Conservation (phyloP, 495 filamentous ascomycete genomes). For the Neurospora sp. region DNA sequence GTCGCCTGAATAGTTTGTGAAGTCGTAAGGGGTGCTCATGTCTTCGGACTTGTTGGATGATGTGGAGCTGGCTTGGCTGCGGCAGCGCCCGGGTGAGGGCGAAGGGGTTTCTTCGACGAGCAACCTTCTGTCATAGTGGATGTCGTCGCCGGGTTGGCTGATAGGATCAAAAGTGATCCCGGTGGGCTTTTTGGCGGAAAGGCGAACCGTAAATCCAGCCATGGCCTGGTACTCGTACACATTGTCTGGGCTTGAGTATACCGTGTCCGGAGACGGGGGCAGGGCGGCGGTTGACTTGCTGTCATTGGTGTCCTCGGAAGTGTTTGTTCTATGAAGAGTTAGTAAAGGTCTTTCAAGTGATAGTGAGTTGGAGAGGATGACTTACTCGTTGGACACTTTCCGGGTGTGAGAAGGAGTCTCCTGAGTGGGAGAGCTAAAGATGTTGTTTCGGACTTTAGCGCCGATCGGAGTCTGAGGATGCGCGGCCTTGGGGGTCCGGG, state of each 20-base stretch:
- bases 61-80: neutral
- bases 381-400: neutral
- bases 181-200: neutral
- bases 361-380: neutral
- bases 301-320: accelerated
- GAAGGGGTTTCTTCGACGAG: neutral
- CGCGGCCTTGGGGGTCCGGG: neutral
- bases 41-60: accelerated
- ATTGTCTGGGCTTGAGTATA: accelerated
- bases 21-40: neutral
- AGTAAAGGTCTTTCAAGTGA: neutral
- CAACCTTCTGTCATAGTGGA: neutral
- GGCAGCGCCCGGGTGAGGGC: accelerated
- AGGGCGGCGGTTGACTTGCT: neutral
- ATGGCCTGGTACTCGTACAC: neutral
- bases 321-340: neutral
- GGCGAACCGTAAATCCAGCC: neutral
- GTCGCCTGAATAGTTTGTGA: neutral
- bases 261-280: too few relatives aligned
- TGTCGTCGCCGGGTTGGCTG: neutral
- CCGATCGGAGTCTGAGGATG: neutral
- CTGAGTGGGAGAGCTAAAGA: too few relatives aligned
- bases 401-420: neutral
- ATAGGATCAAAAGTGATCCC: accelerated
- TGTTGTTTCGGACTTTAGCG: too few relatives aligned